Evolutionary conservation across 345 rosid genomes (phyloP), one percentile per base, ranked within the genome.

Genomic region (Raphanus sativus): DNA sequence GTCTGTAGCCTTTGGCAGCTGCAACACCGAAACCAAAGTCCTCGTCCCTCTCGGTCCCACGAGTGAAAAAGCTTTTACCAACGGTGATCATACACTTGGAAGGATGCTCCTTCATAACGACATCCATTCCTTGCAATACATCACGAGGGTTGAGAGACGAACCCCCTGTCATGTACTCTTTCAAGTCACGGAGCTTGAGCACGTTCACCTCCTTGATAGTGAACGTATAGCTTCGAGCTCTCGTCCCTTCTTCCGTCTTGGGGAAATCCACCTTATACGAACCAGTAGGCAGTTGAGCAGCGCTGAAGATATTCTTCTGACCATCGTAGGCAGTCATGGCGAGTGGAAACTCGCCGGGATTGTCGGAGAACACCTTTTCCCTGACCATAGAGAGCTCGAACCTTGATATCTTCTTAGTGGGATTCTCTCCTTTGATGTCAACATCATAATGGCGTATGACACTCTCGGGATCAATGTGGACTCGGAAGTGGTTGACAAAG

Each of bases 101-200:
- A 7, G 96, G 91, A 74, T 94, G 89, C 86, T 94, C 98, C 82
- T 94, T 94, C 96, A 94, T 85, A 55, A 94, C 93, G 10, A 94
- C 85, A 84, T 94, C 97, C 91, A 94, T 77, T 16, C 92, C 97
- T 81, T 91, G 98, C 82, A 94, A 68, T 16, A 91, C 85, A 33
- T 91, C 96, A 36, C 96, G 91, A 4, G 98, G 97, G 4, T 81
- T 30, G 0, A 79, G 61, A 24, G 70, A 48, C 2, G 77, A 74
- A 0, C 62, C 34, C 28, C 90, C 89, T 0, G 68, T 67, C 68
- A 88, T 77, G 79, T 91, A 94, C 32, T 87, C 91, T 81, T 75
- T 81, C 89, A 94, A 70, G 72, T 88, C 84, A 60, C 77, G 12
- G 40, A 88, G 82, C 85, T 76, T 86, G 54, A 90, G 90, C 79